Evolutionary conservation across 2,329 filamentous ascomycete species (phyloP).

Genomic region (Paecilomyces sp.): DNA sequence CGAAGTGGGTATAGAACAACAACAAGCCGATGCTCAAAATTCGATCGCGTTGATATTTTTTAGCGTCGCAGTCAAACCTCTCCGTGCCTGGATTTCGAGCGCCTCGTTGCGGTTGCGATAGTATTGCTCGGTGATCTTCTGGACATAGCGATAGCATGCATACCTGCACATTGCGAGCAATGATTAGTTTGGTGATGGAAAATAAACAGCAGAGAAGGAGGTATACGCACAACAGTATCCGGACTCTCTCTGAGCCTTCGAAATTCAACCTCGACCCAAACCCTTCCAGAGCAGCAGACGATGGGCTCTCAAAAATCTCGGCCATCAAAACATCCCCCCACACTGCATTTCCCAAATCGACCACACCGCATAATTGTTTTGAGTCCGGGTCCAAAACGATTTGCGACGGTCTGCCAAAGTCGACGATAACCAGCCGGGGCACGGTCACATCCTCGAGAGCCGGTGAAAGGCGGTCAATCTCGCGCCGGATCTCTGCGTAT

Average conservation of each 20-base stretch:
- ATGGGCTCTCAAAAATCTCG: slow-evolving; percentile 39
- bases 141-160: slow-evolving; percentile 31
- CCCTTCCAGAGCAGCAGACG: slow-evolving; percentile 27
- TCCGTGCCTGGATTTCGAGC: slow-evolving; percentile 30
- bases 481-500: slow-evolving; percentile 47
- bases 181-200: neutral
- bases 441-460: slow-evolving; percentile 45
- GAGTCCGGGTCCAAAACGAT: slow-evolving; percentile 45
- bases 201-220: slow-evolving; percentile 1
- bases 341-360: slow-evolving; percentile 47
- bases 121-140: slow-evolving; percentile 30
- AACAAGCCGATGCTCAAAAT: slow-evolving; percentile 1
- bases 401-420: slow-evolving; percentile 43
- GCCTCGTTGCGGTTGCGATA: slow-evolving; percentile 28
- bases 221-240: slow-evolving; percentile 27
- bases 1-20: neutral
- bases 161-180: slow-evolving; percentile 19
- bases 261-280: slow-evolving; percentile 21
- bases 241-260: slow-evolving; percentile 17
- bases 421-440: slow-evolving; percentile 45
- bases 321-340: slow-evolving; percentile 53
- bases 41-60: slow-evolving; percentile 19
- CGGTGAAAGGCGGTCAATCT: slow-evolving; percentile 37
- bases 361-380: slow-evolving; percentile 42
- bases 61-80: slow-evolving; percentile 24